phyloP scores from a whole-genome alignment of 768 basidiomycete genomes.

The Cystobasidium tubakii region DNA sequence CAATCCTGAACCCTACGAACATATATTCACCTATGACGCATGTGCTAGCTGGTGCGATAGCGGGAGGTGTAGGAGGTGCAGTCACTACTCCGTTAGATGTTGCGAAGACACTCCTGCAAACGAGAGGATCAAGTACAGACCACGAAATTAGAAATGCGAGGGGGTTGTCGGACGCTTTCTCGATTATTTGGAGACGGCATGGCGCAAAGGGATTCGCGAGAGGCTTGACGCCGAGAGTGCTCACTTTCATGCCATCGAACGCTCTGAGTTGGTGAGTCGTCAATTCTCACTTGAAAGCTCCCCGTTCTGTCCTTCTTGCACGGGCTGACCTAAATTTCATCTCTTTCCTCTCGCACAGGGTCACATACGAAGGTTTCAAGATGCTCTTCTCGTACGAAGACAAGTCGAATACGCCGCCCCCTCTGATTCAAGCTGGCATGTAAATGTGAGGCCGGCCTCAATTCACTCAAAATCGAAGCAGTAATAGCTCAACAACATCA shows the following conservation, averaged over 20 bases:
- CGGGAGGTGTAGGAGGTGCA: constrained; percentile 88
- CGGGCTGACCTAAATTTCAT: not conserved
- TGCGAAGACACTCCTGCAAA: constrained; percentile 93
- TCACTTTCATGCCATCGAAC: constrained; percentile 94
- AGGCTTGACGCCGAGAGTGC: constrained; percentile 80
- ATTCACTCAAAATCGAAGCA: not conserved
- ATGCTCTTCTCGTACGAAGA: constrained; percentile 24
- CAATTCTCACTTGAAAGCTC: constrained; percentile 60
- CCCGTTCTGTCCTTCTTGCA: not conserved
- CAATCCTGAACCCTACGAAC: constrained; percentile 71
- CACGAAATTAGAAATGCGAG: constrained; percentile 71
- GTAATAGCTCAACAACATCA: not conserved
- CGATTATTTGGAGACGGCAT: constrained; percentile 78
- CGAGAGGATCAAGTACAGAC: constrained; percentile 81
- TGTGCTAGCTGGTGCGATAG: constrained; percentile 81
- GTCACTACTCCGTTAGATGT: constrained; percentile 96
- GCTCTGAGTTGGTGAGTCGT: constrained; percentile 73
- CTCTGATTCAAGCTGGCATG: constrained; percentile 30
- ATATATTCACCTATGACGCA: constrained; percentile 90
- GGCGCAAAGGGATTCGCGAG: constrained; percentile 77
- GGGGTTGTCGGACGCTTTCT: constrained; percentile 81
- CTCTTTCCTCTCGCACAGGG: not conserved
- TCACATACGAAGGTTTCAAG: constrained; percentile 37
- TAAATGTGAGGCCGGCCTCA: not conserved
- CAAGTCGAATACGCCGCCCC: constrained; percentile 8